Percentiles rank a stretch among this genome's conserved stretches.
These are phyloP conservation scores for Brassica napus DNA, from an alignment of 345 rosid species.

Conservation along the genomic window DNA sequence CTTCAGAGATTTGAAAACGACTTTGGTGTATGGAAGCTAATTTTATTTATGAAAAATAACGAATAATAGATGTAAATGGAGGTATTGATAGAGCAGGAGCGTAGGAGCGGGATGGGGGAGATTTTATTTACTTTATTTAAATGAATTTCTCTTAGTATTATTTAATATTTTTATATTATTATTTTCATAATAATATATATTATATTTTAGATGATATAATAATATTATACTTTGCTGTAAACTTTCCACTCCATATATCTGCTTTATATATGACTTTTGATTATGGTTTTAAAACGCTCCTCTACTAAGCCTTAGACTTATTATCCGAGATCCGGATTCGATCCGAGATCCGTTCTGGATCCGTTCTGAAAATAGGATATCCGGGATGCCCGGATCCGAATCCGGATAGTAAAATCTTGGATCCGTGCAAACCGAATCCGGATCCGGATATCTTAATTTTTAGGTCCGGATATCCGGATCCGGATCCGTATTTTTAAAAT, in stretches of 20 bases:
- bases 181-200: not conserved
- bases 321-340: too few relatives aligned
- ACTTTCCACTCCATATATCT: conserved; percentile 32
- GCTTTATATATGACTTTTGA: conserved; percentile 30
- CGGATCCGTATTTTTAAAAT: too few relatives aligned
- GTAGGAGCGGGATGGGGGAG: conserved; percentile 23
- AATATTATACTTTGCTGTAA: conserved; percentile 7
- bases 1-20: conserved; percentile 33
- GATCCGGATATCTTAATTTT: too few relatives aligned
- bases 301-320: too few relatives aligned
- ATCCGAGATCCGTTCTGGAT: too few relatives aligned
- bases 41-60: not conserved
- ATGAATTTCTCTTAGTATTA: not conserved
- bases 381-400: too few relatives aligned
- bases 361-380: too few relatives aligned
- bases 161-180: not conserved
- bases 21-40: not conserved
- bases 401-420: too few relatives aligned
- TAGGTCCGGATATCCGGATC: too few relatives aligned
- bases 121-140: not conserved
- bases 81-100: conserved; percentile 23
- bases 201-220: too few relatives aligned
- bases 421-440: too few relatives aligned
- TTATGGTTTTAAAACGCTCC: conserved; percentile 34
- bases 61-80: not conserved